Conservation (phyloP, 306 rosid genomes). For the Prunus kanzakura region DNA sequence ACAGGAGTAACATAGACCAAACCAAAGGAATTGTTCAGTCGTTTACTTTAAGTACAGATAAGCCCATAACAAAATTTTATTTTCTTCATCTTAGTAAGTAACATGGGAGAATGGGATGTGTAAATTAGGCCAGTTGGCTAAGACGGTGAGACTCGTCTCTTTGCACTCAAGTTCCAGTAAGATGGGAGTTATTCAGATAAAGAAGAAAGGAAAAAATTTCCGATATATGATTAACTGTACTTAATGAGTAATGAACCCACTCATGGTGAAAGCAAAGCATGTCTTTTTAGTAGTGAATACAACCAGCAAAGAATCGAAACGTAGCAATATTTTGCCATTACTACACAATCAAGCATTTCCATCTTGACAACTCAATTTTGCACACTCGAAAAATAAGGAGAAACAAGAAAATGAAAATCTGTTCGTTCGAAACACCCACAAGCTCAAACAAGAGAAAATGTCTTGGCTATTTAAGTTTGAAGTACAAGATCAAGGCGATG, state of each 20-base stretch:
- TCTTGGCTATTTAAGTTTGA: slow-evolving; percentile 62
- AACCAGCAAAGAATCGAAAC: slow-evolving; percentile 18
- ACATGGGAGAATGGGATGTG: no score
- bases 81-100: no score
- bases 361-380: slow-evolving; percentile 39
- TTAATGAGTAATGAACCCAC: not conserved
- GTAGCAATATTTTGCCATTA: slow-evolving; percentile 23
- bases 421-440: slow-evolving; percentile 24
- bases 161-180: no score
- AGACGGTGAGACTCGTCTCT: no score
- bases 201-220: not conserved
- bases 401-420: slow-evolving; percentile 3
- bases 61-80: no score
- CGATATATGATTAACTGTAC: not conserved
- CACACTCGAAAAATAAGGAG: slow-evolving; percentile 24
- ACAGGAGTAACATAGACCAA: not conserved
- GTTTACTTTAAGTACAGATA: no score
- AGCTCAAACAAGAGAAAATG: slow-evolving; percentile 14
- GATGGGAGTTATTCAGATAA: not conserved
- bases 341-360: slow-evolving; percentile 36
- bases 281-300: not conserved
- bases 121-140: no score
- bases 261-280: not conserved
- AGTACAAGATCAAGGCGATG: slow-evolving; percentile 64
- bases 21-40: no score